Conservation (phyloP, 139 green algal species). For the Coccomyxa sp. region DNA sequence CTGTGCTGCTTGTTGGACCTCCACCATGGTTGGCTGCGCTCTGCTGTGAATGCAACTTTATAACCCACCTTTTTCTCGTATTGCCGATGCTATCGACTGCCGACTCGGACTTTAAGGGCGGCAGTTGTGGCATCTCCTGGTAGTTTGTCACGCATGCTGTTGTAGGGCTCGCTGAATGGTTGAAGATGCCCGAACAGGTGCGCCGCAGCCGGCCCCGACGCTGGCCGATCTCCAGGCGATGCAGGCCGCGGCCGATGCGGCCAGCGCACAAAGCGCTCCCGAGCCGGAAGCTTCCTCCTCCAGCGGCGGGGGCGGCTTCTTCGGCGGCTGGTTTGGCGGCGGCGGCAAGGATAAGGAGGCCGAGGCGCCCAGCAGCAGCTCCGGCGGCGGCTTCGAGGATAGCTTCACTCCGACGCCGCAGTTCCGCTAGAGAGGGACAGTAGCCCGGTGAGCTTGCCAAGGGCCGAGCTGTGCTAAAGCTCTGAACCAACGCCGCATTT, state of each 20-base stretch:
- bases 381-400: neutral
- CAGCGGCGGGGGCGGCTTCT: conserved; percentile 25
- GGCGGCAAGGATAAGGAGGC: conserved; percentile 13
- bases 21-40: neutral
- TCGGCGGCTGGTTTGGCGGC: conserved; percentile 31
- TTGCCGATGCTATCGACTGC: too few species aligned
- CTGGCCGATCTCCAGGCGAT: neutral
- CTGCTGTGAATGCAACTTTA: too few species aligned
- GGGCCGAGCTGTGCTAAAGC: too few species aligned
- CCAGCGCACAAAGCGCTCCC: neutral
- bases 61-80: too few species aligned
- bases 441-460: too few species aligned
- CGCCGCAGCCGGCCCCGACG: neutral
- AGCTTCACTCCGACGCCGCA: neutral
- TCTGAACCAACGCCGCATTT: neutral
- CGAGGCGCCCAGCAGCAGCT: neutral
- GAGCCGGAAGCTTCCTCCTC: conserved; percentile 1
- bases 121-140: too few species aligned
- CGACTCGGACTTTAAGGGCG: too few species aligned
- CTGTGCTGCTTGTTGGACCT: neutral
- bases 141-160: too few species aligned
- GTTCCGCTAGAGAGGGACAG: neutral
- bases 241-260: neutral
- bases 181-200: neutral
- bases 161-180: too few species aligned